phyloP scores from a whole-genome alignment of 2,329 filamentous ascomycete species.

The Ophiocordyceps australis region DNA sequence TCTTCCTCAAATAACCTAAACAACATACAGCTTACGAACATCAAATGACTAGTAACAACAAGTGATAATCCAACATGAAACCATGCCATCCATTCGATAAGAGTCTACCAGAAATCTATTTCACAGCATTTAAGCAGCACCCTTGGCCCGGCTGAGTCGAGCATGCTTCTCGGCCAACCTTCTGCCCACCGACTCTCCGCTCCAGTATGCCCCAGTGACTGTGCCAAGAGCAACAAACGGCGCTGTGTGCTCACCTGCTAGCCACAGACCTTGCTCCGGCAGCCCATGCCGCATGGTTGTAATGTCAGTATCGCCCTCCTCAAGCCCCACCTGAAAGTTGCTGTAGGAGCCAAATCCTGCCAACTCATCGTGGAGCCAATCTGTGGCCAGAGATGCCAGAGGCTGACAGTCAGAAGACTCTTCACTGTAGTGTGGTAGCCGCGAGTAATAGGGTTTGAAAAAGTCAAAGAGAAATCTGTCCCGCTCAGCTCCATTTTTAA shows the following conservation, averaged over 20 bases:
- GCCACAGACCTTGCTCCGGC: conserved; percentile 55
- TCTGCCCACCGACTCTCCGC: conserved; percentile 59
- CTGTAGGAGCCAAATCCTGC: conserved; percentile 70
- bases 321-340: conserved; percentile 66
- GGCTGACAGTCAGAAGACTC: conserved; percentile 40
- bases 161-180: conserved; percentile 40
- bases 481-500: conserved; percentile 25
- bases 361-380: conserved; percentile 62
- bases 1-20: too few species aligned
- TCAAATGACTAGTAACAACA: too few species aligned
- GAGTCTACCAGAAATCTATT: too few species aligned
- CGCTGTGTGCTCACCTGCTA: conserved; percentile 80
- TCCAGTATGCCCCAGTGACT: conserved; percentile 82
- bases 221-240: conserved; percentile 82
- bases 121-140: too few species aligned
- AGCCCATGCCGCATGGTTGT: conserved; percentile 42
- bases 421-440: conserved; percentile 47
- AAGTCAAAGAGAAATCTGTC: conserved; percentile 40
- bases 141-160: too few species aligned
- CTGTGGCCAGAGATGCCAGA: conserved; percentile 45
- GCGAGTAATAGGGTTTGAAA: conserved; percentile 63
- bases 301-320: conserved; percentile 55
- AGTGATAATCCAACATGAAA: too few species aligned
- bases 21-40: too few species aligned
- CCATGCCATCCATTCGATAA: too few species aligned